Percentiles rank a stretch among this genome's conserved stretches.
These are phyloP conservation scores for Marchantia polymorpha DNA, from an alignment of 225 moss, liverwort and hornwort species.

Conservation along the genomic window DNA sequence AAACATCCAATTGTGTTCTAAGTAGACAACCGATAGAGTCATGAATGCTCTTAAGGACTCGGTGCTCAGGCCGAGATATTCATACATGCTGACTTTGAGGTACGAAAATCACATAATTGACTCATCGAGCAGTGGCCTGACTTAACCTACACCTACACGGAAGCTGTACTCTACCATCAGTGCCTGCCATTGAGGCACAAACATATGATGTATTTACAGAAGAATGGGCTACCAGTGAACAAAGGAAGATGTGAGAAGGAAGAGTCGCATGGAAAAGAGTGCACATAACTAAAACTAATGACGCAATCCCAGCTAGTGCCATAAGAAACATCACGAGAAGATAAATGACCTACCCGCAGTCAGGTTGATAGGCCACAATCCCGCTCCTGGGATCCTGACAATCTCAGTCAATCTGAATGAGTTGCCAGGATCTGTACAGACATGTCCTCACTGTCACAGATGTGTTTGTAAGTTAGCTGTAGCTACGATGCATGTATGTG, in stretches of 20 bases:
- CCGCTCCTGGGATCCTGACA: not conserved
- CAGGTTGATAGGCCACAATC: not conserved
- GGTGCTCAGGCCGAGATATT: not conserved
- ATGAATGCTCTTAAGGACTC: not conserved
- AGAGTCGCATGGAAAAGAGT: not conserved
- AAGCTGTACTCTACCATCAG: not conserved
- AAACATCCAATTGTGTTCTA: not conserved
- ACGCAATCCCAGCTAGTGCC: not conserved
- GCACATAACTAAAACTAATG: not conserved
- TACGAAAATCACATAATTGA: too few species aligned
- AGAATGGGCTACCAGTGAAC: not conserved
- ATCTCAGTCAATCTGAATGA: not conserved
- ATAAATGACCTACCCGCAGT: slow-evolving; percentile 2
- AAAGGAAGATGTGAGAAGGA: not conserved
- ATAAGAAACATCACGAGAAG: not conserved
- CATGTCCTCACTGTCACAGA: slow-evolving; percentile 1
- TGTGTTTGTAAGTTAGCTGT: not conserved
- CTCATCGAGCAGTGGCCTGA: too few species aligned
- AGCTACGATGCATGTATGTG: not conserved
- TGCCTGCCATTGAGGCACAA: not conserved
- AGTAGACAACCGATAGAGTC: not conserved
- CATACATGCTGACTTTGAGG: not conserved
- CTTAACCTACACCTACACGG: not conserved
- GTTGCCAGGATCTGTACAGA: not conserved
- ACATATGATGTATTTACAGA: not conserved